A percentile compares a stretch with the other conserved stretches of the same genome.
Evolutionary conservation across 2,329 filamentous ascomycete genomes (phyloP).

Genomic region (Apiospora rasikravindrae): DNA sequence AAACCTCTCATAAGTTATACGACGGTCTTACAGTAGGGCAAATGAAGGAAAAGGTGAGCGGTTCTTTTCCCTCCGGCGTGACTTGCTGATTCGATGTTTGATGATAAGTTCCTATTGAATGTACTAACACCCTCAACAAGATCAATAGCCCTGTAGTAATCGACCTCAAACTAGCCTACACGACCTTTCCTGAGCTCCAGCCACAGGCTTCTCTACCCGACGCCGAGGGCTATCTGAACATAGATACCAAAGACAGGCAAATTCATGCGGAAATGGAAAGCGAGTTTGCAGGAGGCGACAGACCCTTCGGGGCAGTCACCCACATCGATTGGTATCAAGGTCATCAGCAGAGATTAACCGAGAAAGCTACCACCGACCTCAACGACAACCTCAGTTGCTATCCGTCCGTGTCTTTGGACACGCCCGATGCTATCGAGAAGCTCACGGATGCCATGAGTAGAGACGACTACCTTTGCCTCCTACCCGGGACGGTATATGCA

Average conservation of each 20-base stretch:
- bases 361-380: background rate
- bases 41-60: background rate
- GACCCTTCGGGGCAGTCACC: background rate
- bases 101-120: background rate
- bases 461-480: slow-evolving; percentile 27
- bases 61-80: no score
- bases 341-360: background rate
- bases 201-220: slow-evolving; percentile 14
- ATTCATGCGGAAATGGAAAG: no score
- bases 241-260: background rate
- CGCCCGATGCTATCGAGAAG: background rate
- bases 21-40: slow-evolving; percentile 27
- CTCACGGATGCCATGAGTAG: slow-evolving; percentile 27
- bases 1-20: slow-evolving; percentile 36
- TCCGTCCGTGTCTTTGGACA: background rate
- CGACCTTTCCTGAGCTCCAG: slow-evolving; percentile 15
- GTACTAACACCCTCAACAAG: slow-evolving; percentile 25
- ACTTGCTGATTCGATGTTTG: no score
- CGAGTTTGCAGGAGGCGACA: no score
- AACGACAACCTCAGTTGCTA: slow-evolving; percentile 7
- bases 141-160: slow-evolving; percentile 38
- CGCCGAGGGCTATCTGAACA: background rate
- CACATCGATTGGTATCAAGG: background rate
- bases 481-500: slow-evolving; percentile 32
- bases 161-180: slow-evolving; percentile 36